Evolutionary conservation across 2,329 filamentous ascomycete species (phyloP), one percentile per base, ranked within the genome.

Genomic region (Macrophomina phaseolina): DNA sequence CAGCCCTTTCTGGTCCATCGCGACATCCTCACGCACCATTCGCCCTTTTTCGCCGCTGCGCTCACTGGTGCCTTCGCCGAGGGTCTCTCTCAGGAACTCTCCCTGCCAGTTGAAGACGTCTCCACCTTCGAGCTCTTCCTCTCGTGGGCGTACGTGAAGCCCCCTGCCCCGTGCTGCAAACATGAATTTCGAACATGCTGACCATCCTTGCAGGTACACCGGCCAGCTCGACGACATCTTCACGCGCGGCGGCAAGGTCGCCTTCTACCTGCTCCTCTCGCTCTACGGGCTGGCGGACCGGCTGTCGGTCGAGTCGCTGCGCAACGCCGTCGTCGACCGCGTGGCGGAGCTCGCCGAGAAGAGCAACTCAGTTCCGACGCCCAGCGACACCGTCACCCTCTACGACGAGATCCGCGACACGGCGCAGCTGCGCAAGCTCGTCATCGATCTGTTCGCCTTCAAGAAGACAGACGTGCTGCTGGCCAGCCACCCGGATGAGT

Each of bases 391-490:
- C 9, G 78, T 79, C 71, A 80, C 83, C 42, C 72, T 85, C 23
- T 84, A 83, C 75, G 80, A 81, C 46, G 70, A 71, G 1, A 79
- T 84, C 53, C 74, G 76, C 51, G 77, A 79, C 45, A 74, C 70
- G 3, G 73, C 79, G 8, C 77, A 78, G 5, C 66, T 85, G 23
- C 71, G 80, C 12, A 71, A 73, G 6, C 74, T 85, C 1, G 75
- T 84, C 14, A 74, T 84, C 38, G 82, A 85, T 68, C 76, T 85
- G 8, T 85, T 84, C 71, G 81, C 81, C 1, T 84, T 83, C 76
- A 85, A 85, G 72, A 84, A 84, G 69, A 85, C 82, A 42, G 82
- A 84, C 69, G 78, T 80, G 23, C 69, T 85, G 16, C 74, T 85
- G 16, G 79, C 79, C 49, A 78, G 73, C 23, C 82, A 85, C 69